Evolutionary conservation across 169 alveolate species (phyloP).

Genomic region (Neospora caninum): DNA sequence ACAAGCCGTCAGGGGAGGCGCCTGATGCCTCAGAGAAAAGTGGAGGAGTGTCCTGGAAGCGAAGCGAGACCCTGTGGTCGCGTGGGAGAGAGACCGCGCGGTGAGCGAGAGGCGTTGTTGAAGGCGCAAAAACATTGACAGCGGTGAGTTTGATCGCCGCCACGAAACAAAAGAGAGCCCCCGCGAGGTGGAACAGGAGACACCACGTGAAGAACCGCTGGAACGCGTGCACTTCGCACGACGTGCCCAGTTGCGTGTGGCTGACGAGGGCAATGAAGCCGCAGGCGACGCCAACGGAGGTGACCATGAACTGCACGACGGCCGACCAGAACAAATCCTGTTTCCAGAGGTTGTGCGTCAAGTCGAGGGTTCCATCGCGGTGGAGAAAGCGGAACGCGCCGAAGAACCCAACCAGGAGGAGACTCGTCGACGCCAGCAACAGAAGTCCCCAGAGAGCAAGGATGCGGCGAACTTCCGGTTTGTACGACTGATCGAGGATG

Average conservation of each 20-base stretch:
- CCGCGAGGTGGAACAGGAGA: conserved; percentile 18
- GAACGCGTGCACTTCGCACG: background rate
- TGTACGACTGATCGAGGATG: conserved; percentile 16
- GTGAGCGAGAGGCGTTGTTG: background rate
- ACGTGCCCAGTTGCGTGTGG: background rate
- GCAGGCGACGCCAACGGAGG: background rate
- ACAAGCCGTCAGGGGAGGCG: too few species aligned
- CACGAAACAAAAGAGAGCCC: background rate
- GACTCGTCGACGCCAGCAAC: background rate
- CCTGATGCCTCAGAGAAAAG: too few species aligned
- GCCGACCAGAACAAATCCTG: background rate
- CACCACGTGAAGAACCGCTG: conserved; percentile 30
- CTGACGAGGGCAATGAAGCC: conserved; percentile 10
- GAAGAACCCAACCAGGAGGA: conserved; percentile 27
- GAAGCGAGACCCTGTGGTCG: background rate
- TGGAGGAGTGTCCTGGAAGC: too few species aligned
- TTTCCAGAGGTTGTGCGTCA: conserved; percentile 14
- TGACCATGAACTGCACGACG: background rate
- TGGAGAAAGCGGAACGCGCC: conserved; percentile 35
- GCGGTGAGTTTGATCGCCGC: background rate
- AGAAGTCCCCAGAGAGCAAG: background rate
- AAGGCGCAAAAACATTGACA: background rate
- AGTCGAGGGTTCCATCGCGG: conserved; percentile 9
- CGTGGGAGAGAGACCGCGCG: background rate
- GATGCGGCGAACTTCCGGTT: background rate